phyloP scores from a whole-genome alignment of 2,329 filamentous ascomycete genomes.

The Epichloe gansuensis region DNA sequence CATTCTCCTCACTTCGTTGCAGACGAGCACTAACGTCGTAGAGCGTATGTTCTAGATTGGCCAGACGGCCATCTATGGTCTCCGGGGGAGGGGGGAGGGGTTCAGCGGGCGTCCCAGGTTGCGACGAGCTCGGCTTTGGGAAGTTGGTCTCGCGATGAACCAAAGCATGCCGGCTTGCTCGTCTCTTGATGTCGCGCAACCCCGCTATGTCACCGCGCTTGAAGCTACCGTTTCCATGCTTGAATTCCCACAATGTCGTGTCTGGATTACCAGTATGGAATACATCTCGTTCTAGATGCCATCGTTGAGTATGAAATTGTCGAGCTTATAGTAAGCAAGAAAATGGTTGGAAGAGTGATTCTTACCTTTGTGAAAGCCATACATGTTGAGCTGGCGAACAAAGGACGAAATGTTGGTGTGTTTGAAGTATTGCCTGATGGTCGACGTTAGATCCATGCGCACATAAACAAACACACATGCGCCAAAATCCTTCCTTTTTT shows the following conservation, averaged over 20 bases:
- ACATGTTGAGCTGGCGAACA: conserved; percentile 97
- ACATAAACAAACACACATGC: background rate
- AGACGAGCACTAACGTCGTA: conserved; percentile 70
- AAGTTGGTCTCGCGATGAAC: conserved; percentile 84
- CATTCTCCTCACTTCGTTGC: conserved; percentile 70
- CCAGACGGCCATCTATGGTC: conserved; percentile 60
- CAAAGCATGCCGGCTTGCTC: conserved; percentile 82
- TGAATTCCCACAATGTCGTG: conserved; percentile 95
- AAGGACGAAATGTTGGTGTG: conserved; percentile 99
- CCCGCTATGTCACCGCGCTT: conserved; percentile 88
- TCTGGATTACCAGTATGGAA: conserved; percentile 93
- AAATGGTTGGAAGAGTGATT: background rate
- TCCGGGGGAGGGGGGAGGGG: conserved; percentile 61
- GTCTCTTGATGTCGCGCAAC: conserved; percentile 85
- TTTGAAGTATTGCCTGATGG: conserved; percentile 84
- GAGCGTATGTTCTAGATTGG: conserved; percentile 64
- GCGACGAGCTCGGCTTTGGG: conserved; percentile 61
- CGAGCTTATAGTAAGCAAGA: background rate
- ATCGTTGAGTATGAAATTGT: background rate
- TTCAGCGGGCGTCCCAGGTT: conserved; percentile 75
- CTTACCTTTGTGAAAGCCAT: conserved; percentile 95
- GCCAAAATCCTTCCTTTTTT: background rate
- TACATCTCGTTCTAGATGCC: conserved; percentile 73
- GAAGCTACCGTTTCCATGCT: conserved; percentile 94
- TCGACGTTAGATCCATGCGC: conserved; percentile 4